Conservation (phyloP, 768 basidiomycete species). For the Mycena venus region DNA sequence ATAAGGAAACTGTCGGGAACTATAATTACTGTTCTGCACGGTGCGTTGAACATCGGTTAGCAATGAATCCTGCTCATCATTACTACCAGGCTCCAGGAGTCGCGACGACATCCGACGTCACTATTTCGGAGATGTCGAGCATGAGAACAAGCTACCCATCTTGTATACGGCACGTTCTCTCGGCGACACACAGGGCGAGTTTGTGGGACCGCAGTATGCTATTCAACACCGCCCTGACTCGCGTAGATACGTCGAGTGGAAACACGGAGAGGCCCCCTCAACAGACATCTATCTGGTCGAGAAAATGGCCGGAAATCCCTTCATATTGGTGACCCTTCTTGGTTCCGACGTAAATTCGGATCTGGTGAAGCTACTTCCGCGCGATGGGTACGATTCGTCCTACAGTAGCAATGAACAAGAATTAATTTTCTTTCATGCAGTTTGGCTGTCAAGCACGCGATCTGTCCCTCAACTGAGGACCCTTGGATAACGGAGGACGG, state of each 20-base stretch:
- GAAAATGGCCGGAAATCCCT: neutral
- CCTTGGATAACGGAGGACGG: slow-evolving; percentile 7
- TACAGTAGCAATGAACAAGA: neutral
- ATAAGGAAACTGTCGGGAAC: slow-evolving; percentile 5
- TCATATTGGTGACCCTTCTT: slow-evolving; percentile 16
- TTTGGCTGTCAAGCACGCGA: neutral
- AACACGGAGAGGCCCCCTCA: neutral
- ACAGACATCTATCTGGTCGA: slow-evolving; percentile 18
- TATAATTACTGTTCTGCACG: slow-evolving; percentile 1
- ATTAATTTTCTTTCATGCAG: neutral
- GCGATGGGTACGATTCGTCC: neutral
- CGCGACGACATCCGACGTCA: neutral
- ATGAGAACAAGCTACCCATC: neutral
- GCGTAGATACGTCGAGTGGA: slow-evolving; percentile 4
- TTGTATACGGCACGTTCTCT: neutral
- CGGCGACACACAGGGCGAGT: neutral
- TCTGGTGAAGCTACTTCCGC: neutral
- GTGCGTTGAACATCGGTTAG: neutral
- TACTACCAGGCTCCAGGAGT: neutral
- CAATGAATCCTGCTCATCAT: neutral
- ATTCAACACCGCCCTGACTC: slow-evolving; percentile 3
- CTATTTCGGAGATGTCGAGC: neutral
- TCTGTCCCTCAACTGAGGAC: neutral
- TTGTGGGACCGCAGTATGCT: neutral
- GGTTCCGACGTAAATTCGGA: neutral